phyloP scores from a whole-genome alignment of 148 eudicot species.

The Bassia scoparia region DNA sequence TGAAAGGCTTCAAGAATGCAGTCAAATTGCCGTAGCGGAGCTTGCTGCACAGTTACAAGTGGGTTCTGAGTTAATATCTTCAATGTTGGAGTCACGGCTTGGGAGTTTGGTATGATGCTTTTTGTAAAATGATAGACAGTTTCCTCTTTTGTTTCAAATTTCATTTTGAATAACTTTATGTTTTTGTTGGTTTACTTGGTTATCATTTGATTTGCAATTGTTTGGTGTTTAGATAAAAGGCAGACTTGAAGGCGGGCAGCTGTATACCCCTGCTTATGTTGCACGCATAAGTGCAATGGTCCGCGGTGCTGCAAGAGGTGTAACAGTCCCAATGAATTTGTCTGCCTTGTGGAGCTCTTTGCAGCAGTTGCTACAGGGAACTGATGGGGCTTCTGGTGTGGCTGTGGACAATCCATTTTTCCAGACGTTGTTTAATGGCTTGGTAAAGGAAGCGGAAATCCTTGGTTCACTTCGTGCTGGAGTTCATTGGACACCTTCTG shows the following conservation, averaged over 20 bases:
- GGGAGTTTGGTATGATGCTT: conserved; percentile 64
- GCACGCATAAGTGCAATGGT: conserved; percentile 92
- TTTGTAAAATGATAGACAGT: background rate
- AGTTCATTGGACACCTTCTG: conserved; percentile 95
- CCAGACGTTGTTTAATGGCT: conserved; percentile 75
- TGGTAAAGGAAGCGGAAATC: conserved; percentile 77
- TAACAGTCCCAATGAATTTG: conserved; percentile 82
- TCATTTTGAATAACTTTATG: background rate
- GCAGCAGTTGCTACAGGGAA: conserved; percentile 76
- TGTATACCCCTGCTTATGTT: conserved; percentile 94
- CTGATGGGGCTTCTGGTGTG: conserved; percentile 86
- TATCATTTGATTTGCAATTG: conserved; percentile 8
- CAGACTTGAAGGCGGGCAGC: conserved; percentile 95
- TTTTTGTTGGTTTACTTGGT: conserved; percentile 7
- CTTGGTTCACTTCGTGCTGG: conserved; percentile 98
- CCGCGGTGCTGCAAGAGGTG: conserved; percentile 90
- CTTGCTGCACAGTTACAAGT: conserved; percentile 88
- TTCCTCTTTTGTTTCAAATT: background rate
- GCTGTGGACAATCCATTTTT: conserved; percentile 87
- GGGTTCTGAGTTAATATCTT: conserved; percentile 70
- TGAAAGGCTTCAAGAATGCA: conserved; percentile 93
- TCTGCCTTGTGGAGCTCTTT: conserved; percentile 81
- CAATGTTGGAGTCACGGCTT: conserved; percentile 71
- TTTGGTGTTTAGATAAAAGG: conserved; percentile 67
- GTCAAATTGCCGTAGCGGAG: conserved; percentile 92